Percentiles rank a stretch among this genome's conserved stretches.
Conservation (phyloP, 768 basidiomycete genomes). For the Russula foetens region DNA sequence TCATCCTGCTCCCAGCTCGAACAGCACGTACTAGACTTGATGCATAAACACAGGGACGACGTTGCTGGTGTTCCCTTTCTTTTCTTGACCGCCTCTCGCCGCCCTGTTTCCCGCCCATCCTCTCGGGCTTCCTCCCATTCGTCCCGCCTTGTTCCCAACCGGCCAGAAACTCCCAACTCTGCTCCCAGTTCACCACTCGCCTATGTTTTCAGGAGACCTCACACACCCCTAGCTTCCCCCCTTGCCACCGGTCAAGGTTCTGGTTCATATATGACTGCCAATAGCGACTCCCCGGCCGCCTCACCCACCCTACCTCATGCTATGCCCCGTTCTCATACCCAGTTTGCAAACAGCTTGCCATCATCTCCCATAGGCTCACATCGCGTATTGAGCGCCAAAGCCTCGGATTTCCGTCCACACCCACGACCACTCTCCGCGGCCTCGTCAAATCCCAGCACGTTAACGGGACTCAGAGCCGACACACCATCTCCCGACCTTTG, state of each 20-base stretch:
- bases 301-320: constrained; percentile 59
- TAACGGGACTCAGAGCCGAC: constrained; percentile 48
- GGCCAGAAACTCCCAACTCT: constrained; percentile 71
- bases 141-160: constrained; percentile 45
- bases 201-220: constrained; percentile 66
- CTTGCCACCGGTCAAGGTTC: constrained; percentile 48
- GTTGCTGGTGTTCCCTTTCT: constrained; percentile 74
- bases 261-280: constrained; percentile 48
- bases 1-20: constrained; percentile 49
- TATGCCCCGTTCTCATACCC: constrained; percentile 47
- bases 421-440: constrained; percentile 72
- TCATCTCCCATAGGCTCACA: constrained; percentile 82
- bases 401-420: constrained; percentile 81
- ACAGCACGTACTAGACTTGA: constrained; percentile 84
- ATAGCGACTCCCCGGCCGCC: constrained; percentile 48
- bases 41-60: constrained; percentile 93
- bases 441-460: constrained; percentile 49
- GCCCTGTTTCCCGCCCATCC: constrained; percentile 73
- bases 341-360: constrained; percentile 74
- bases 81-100: constrained; percentile 70
- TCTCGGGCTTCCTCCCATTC: constrained; percentile 72
- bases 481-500: constrained; percentile 89
- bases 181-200: constrained; percentile 72
- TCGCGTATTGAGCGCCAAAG: constrained; percentile 81
- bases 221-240: constrained; percentile 72